A percentile compares a stretch with the other conserved stretches of the same genome.
phyloP scores from a whole-genome alignment of 169 alveolate species.

The Theileria parva region DNA sequence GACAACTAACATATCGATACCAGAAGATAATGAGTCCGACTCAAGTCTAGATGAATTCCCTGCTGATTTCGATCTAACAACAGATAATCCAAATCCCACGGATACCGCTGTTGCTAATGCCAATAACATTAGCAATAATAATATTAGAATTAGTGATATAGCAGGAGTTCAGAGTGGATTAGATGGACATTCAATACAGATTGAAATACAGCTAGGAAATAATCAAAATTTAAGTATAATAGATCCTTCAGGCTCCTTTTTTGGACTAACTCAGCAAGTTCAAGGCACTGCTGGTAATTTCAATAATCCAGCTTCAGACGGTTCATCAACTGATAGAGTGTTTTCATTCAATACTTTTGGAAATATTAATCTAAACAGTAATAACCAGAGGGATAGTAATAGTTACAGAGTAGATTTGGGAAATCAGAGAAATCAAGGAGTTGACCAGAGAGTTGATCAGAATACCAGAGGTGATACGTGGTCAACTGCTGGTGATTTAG shows the following conservation, averaged over 20 bases:
- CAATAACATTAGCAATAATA: no score
- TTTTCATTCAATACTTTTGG: neutral
- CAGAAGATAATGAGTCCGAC: conserved; percentile 18
- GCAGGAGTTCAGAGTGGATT: neutral
- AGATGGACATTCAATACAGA: conserved; percentile 16
- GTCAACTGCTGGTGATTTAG: conserved; percentile 46
- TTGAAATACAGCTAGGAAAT: conserved; percentile 35
- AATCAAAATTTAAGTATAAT: conserved; percentile 7
- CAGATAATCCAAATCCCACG: neutral
- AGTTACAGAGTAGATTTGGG: neutral
- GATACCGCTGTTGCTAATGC: no score
- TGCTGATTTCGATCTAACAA: neutral
- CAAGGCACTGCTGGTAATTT: neutral
- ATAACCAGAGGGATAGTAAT: neutral
- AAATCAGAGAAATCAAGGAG: neutral
- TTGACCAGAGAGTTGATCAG: conserved; percentile 8
- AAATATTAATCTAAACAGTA: neutral
- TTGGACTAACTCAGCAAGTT: neutral
- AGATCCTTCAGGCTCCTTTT: neutral
- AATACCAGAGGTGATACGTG: conserved; percentile 4
- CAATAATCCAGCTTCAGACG: neutral
- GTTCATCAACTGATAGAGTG: neutral
- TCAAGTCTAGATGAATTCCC: neutral
- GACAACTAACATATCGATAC: conserved; percentile 16
- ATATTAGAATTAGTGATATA: neutral